These are phyloP conservation scores for Helotiales sp. DNA, from an alignment of 2,329 filamentous ascomycete genomes.

Conservation along the genomic window DNA sequence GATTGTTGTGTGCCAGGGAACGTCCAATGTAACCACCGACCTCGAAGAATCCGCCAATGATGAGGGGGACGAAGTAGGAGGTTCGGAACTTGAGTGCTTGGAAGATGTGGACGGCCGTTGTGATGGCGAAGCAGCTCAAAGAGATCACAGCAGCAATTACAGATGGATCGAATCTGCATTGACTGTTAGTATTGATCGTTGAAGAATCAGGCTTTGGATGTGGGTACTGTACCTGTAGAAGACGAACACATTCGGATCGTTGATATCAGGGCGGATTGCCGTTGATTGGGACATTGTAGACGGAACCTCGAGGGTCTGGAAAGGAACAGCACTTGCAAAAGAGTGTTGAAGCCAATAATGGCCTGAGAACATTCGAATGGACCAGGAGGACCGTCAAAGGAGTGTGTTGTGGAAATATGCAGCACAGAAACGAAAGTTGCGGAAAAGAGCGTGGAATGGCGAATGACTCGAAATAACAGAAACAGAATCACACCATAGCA, in stretches of 20 bases:
- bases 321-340: not conserved
- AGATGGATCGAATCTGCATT: conserved; percentile 45
- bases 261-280: conserved; percentile 22
- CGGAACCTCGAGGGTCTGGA: not conserved
- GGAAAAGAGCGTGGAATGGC: not conserved
- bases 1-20: conserved; percentile 21
- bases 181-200: not conserved
- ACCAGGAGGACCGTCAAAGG: not conserved
- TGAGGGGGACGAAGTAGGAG: conserved; percentile 45
- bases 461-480: too few relatives aligned
- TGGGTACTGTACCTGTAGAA: conserved; percentile 24
- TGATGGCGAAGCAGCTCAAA: conserved; percentile 35
- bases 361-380: not conserved
- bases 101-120: conserved; percentile 33
- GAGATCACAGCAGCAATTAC: conserved; percentile 44
- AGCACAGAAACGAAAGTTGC: not conserved
- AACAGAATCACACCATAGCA: too few relatives aligned
- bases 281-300: not conserved
- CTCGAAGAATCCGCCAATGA: conserved; percentile 45
- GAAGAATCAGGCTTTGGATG: conserved; percentile 31
- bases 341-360: not conserved
- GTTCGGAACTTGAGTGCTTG: conserved; percentile 32
- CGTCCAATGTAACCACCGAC: conserved; percentile 38
- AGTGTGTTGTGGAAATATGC: not conserved
- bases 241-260: conserved; percentile 34